Evolutionary conservation across 164 flowering plant species (phyloP), one percentile per base, ranked within the genome.

Genomic region (Houttuynia cordata): DNA sequence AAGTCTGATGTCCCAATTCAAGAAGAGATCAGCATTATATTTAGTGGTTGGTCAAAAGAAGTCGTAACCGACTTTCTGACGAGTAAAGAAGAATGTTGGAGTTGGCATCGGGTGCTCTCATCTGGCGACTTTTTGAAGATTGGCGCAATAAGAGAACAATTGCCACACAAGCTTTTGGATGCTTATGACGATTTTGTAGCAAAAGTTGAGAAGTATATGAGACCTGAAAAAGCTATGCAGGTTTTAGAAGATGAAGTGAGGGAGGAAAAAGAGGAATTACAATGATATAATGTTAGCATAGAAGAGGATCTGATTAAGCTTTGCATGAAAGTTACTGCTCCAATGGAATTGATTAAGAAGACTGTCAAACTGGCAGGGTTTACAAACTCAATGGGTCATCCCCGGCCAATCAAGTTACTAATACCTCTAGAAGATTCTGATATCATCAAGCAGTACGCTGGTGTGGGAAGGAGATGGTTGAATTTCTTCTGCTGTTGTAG

Each of bases 371-470:
- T 85, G 76, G 87, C 73, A 60, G 89, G 96, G 37, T 88, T 94
- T 74, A 94, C 99, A 45, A 94, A 94, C 65, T 62, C 82, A 9
- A 85, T 94, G 99, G 99, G 99, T 13, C 87, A 95, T n/a, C 97
- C 99, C 1, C 76, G 93, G 67, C 97, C 97, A 21, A 79, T 94
- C 52, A 75, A 76, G 61, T 67, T 77, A 37, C 95, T 91, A 45
- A 65, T 74, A 68, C 83, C 82, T 71, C 77, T 92, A 51, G 96
- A 88, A 66, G 99, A 93, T 75, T 50, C 71, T 42, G 95, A 93
- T 73, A 90, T 93, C 56, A 73, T 93, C 64, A 93, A 90, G 72
- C 90, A 95, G 93, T 88, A 90, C 68, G 94, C 95, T 1, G 99
- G 97, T 50, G 73, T 93, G 7, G 99, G 88, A 24, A 79, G 68